phyloP scores from a whole-genome alignment of 2,329 filamentous ascomycete species.

The Chrysoporthe cubensis region DNA sequence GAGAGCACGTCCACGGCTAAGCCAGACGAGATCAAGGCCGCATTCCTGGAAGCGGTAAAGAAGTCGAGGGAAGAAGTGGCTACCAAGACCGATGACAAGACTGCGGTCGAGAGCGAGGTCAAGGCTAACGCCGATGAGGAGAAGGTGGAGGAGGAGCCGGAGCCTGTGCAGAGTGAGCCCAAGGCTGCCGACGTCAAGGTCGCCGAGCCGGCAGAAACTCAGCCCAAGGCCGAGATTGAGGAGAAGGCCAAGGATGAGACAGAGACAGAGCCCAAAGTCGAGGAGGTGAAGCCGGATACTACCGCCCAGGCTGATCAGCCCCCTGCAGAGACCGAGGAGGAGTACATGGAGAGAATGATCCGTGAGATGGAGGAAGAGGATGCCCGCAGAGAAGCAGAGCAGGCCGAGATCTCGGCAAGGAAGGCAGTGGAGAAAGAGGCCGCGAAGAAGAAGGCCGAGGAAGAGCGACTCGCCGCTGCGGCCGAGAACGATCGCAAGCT shows the following conservation, averaged over 20 bases:
- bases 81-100: constrained; percentile 42
- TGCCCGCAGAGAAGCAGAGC: constrained; percentile 52
- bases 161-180: constrained; percentile 32
- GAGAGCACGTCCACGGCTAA: constrained; percentile 72
- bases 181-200: constrained; percentile 34
- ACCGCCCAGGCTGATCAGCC: constrained; percentile 37
- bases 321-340: constrained; percentile 43
- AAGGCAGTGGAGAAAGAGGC: constrained; percentile 52
- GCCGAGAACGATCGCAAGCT: constrained; percentile 68
- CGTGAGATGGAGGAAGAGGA: constrained; percentile 65
- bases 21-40: constrained; percentile 80
- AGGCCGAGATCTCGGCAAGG: constrained; percentile 47
- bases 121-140: constrained; percentile 32
- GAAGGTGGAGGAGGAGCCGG: constrained; percentile 35
- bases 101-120: constrained; percentile 33
- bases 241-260: constrained; percentile 33
- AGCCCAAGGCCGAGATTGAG: constrained; percentile 27
- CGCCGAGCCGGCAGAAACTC: constrained; percentile 29
- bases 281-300: constrained; percentile 43
- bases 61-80: constrained; percentile 58
- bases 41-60: constrained; percentile 79
- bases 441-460: constrained; percentile 46
- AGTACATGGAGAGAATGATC: constrained; percentile 63
- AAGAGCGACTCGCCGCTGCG: constrained; percentile 50
- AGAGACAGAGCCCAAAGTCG: constrained; percentile 42